phyloP scores from a whole-genome alignment of 179 eudicot genomes.

The Beta macrorhiza region DNA sequence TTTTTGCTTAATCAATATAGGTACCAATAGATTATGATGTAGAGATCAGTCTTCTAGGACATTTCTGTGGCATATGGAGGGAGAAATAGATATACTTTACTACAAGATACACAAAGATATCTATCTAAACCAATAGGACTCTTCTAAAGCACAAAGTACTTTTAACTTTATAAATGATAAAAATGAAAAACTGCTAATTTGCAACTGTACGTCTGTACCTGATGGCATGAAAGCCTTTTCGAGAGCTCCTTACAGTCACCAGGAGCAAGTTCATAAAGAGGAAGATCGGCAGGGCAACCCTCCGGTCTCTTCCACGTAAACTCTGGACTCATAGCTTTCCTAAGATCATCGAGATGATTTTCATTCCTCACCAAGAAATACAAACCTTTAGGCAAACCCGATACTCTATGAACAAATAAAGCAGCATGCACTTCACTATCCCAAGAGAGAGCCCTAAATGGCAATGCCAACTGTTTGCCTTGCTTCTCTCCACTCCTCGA shows the following conservation, averaged over 20 bases:
- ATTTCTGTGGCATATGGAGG: background rate
- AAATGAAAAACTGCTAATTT: slow-evolving; percentile 1
- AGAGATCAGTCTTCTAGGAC: background rate
- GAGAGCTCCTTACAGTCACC: slow-evolving; percentile 59
- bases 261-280: slow-evolving; percentile 67
- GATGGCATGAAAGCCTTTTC: slow-evolving; percentile 80
- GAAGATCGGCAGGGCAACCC: slow-evolving; percentile 81
- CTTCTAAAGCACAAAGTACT: background rate
- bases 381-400: slow-evolving; percentile 73
- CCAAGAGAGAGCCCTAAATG: slow-evolving; percentile 80
- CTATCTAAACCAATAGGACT: background rate
- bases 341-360: slow-evolving; percentile 69
- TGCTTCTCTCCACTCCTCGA: slow-evolving; percentile 47
- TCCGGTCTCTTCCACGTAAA: slow-evolving; percentile 84
- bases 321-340: slow-evolving; percentile 51
- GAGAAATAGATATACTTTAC: background rate
- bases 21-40: background rate
- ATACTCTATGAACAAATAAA: slow-evolving; percentile 80
- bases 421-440: slow-evolving; percentile 86
- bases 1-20: background rate
- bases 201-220: slow-evolving; percentile 66
- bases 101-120: background rate
- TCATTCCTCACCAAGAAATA: slow-evolving; percentile 91
- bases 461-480: slow-evolving; percentile 73
- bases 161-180: background rate